phyloP scores from a whole-genome alignment of 2,329 filamentous ascomycete genomes.

The Aspergillus amoenus region DNA sequence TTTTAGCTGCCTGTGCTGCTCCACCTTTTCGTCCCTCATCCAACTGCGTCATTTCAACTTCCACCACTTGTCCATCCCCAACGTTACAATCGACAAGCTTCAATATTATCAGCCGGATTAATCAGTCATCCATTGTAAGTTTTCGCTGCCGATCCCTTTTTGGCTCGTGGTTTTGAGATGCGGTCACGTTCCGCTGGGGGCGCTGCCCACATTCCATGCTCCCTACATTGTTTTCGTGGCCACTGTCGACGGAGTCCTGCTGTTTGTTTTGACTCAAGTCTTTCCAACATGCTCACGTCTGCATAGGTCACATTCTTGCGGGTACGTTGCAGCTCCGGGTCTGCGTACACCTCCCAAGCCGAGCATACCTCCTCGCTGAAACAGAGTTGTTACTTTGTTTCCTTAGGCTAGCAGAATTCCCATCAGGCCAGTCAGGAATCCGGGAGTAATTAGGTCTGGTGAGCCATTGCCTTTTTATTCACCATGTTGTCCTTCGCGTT shows the following conservation, averaged over 20 bases:
- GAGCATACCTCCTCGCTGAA: constrained; percentile 14
- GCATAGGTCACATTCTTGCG: constrained; percentile 19
- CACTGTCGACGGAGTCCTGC: neutral
- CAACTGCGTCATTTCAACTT: constrained; percentile 3
- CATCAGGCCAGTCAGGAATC: constrained; percentile 16
- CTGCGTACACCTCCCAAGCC: constrained; percentile 10
- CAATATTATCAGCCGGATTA: constrained; percentile 10
- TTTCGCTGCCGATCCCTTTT: constrained; percentile 2
- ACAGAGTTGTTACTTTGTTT: constrained; percentile 14
- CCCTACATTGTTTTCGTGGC: constrained; percentile 22
- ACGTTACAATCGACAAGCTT: neutral
- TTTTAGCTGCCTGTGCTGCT: constrained; percentile 12
- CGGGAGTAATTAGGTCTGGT: constrained; percentile 12
- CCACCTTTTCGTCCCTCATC: neutral
- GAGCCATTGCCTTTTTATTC: constrained; percentile 15
- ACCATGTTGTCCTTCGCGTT: constrained; percentile 1
- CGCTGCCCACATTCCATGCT: constrained; percentile 19
- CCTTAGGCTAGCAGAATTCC: constrained; percentile 16
- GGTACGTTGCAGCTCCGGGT: constrained; percentile 7
- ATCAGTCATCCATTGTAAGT: constrained; percentile 11
- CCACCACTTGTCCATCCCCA: neutral
- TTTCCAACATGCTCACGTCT: constrained; percentile 11
- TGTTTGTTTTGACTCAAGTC: constrained; percentile 15
- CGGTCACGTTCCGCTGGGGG: neutral
- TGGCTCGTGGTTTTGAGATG: constrained; percentile 1